A percentile compares a stretch with the other conserved stretches of the same genome.
Conservation (phyloP, 2,329 filamentous ascomycete genomes). For the Neofusicoccum sp. region DNA sequence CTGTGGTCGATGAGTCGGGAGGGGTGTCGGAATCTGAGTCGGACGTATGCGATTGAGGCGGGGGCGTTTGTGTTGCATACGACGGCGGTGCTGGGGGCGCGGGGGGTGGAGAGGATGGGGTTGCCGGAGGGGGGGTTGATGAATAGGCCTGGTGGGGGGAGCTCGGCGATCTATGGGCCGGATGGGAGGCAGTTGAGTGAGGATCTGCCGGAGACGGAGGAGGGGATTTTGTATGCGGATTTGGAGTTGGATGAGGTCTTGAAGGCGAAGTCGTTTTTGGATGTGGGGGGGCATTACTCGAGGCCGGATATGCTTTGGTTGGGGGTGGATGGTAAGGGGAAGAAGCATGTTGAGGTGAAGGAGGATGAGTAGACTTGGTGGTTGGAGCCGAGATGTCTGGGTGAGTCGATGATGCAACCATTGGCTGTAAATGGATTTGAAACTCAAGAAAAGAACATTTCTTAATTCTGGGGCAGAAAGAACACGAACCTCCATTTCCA, state of each 20-base stretch:
- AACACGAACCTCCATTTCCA: too few relatives aligned
- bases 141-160: constrained; percentile 44
- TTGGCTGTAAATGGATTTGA: neutral
- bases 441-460: too few relatives aligned
- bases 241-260: constrained; percentile 48
- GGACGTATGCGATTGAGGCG: constrained; percentile 58
- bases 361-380: neutral
- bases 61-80: constrained; percentile 55
- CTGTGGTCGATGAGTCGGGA: constrained; percentile 12
- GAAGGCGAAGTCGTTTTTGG: constrained; percentile 44
- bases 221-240: constrained; percentile 53
- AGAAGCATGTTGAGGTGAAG: neutral
- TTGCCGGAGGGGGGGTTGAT: constrained; percentile 45
- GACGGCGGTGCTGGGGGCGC: constrained; percentile 47
- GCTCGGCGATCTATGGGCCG: constrained; percentile 52
- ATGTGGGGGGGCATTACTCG: constrained; percentile 31
- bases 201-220: constrained; percentile 38
- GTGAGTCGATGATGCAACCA: too few relatives aligned
- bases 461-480: too few relatives aligned
- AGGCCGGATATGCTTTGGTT: constrained; percentile 10
- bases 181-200: constrained; percentile 50
- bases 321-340: constrained; percentile 2
- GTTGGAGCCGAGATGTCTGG: too few relatives aligned
- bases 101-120: constrained; percentile 45
- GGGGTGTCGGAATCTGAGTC: constrained; percentile 45